A percentile compares a stretch with the other conserved stretches of the same genome.
Conservation (phyloP, 768 basidiomycete species). For the Tulasnella sp. region DNA sequence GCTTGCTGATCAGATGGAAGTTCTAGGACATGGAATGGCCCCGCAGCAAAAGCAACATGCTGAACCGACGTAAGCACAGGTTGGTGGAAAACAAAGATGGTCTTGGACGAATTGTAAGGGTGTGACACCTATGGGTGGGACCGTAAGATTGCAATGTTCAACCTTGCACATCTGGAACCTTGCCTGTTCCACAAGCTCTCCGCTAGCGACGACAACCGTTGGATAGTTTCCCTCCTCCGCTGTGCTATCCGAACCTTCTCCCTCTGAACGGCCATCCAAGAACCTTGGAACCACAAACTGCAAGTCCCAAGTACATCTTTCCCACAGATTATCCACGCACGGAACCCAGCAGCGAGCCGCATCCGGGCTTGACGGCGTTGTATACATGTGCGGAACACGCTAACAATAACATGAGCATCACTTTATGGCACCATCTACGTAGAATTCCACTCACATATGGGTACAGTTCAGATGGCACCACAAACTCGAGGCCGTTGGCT, state of each 20-base stretch:
- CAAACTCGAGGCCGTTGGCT: slow-evolving; percentile 75
- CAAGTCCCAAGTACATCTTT: slow-evolving; percentile 97
- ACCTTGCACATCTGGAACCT: slow-evolving; percentile 19
- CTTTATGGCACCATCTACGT: not conserved
- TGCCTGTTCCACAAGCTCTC: slow-evolving; percentile 90
- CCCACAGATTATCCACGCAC: slow-evolving; percentile 89
- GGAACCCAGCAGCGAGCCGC: slow-evolving; percentile 99
- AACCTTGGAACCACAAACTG: slow-evolving; percentile 88
- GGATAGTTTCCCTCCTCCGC: slow-evolving; percentile 46
- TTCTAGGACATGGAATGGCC: slow-evolving; percentile 75
- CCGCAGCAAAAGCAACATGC: slow-evolving; percentile 91
- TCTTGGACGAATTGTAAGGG: slow-evolving; percentile 86
- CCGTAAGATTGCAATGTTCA: slow-evolving; percentile 13
- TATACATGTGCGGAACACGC: slow-evolving; percentile 91
- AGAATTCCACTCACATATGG: slow-evolving; percentile 54
- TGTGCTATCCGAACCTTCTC: slow-evolving; percentile 28
- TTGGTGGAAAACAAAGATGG: slow-evolving; percentile 88
- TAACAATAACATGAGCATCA: slow-evolving; percentile 25
- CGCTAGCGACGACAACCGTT: slow-evolving; percentile 85
- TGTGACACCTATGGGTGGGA: slow-evolving; percentile 60
- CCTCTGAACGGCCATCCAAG: slow-evolving; percentile 41
- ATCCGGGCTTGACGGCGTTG: slow-evolving; percentile 77
- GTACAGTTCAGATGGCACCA: slow-evolving; percentile 68
- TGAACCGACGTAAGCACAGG: slow-evolving; percentile 84
- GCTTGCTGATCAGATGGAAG: slow-evolving; percentile 49